These are phyloP conservation scores for Rhodotorula paludigena DNA, from an alignment of 768 basidiomycete genomes.

Conservation along the genomic window DNA sequence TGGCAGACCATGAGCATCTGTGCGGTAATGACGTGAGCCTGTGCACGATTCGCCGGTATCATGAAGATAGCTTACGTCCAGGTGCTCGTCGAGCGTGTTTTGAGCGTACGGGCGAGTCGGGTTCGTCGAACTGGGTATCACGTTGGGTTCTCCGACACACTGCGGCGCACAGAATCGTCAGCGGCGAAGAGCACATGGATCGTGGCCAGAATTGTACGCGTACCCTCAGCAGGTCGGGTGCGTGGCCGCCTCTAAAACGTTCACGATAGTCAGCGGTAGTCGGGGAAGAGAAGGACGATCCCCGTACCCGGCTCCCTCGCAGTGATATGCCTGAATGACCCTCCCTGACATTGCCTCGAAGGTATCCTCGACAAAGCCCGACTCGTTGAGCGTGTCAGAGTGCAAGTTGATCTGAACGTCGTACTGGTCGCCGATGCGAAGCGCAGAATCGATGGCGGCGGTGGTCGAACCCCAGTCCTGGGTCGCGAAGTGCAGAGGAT, in stretches of 20 bases:
- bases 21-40: background rate
- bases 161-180: no score
- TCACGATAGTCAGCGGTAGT: background rate
- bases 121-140: conserved; percentile 92
- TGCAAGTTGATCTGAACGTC: conserved; percentile 98
- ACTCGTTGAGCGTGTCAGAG: conserved; percentile 78
- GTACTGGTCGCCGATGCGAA: conserved; percentile 79
- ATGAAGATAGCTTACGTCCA: conserved; percentile 77
- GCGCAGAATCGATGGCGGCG: conserved; percentile 65
- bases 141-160: conserved; percentile 62
- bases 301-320: conserved; percentile 43
- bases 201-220: no score
- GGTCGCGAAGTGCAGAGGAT: background rate
- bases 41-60: no score
- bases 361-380: conserved; percentile 91
- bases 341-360: conserved; percentile 81
- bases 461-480: conserved; percentile 91
- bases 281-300: background rate
- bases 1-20: conserved; percentile 99
- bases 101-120: conserved; percentile 85
- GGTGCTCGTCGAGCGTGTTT: conserved; percentile 94
- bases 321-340: conserved; percentile 96
- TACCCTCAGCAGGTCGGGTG: conserved; percentile 87
- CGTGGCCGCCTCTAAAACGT: conserved; percentile 75
- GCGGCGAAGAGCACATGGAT: conserved; percentile 70